Base-by-base conservation (phyloP, 139 green algal genomes). In the Zygnema cylindricum region DNA sequence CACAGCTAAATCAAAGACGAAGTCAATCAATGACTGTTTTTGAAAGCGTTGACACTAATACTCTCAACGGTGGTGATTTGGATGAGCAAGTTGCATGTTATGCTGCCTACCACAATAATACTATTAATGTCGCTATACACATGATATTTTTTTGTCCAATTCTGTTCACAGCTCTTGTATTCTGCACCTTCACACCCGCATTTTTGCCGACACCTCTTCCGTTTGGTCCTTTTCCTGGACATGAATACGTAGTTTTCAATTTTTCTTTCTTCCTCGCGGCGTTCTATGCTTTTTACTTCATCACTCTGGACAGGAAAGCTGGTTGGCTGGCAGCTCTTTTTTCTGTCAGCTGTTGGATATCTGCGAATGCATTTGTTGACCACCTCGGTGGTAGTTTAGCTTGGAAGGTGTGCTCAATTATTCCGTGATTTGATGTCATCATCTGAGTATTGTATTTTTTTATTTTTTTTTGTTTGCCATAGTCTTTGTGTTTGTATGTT, bases 61-160 rank as follows among this genome's bases (percentile, higher is more conserved):
- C n/a, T n/a, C n/a, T n/a, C n/a, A n/a, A n/a, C n/a, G n/a, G n/a
- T n/a, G n/a, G n/a, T 3, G 38, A 92, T 39, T 49, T 92, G 57
- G 88, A 92, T 40, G 40, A 84, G 63, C 57, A 92, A 11, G 90
- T 84, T 41, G 55, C 43, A 2, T 92, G 90, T 49, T 92, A 92
- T 33, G 43, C 40, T 1, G 55, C 54, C 22, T 92, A 91, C 41
- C 76, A 92, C 75, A n/a, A 54, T 38, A 36, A 88, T 77, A 25
- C 16, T 7, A 22, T 87, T 0, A 92, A 92, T 73, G 84, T 82
- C 41, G 88, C 84, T 1, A 92, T 92, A 35, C 88, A 92, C 40
- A 54, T 92, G 32, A 38, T 92, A 16, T 92, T 86, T 49, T 82
- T 92, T 41, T 92, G 88, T 82, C 88, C 88, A 69, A 85, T 92